Evolutionary conservation across 805 yeast genomes (phyloP), one percentile per base, ranked within the genome.

Genomic region (Starmerella scarabaei): DNA sequence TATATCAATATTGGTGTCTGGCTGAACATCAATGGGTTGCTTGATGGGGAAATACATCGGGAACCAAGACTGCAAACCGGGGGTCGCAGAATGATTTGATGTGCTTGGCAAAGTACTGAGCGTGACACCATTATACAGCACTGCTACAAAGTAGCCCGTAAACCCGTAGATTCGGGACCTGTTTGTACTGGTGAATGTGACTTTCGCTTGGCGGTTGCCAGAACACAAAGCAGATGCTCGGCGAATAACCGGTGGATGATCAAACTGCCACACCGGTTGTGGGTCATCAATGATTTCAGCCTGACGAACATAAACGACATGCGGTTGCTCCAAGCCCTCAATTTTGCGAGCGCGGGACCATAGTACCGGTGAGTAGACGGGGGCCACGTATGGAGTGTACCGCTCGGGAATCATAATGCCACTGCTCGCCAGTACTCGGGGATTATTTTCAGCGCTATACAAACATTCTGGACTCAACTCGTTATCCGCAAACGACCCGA

Each of bases 401-500:
- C 67, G 62, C 38, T 66, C 61, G 11, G 88, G 88, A 28, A 80
- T 77, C 59, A 71, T 75, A 17, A 73, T 58, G 2, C 82, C 79
- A 3, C 41, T 36, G 5, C 53, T 53, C 58, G 72, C 67, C 50
- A 68, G 43, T 49, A 37, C 40, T 12, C 28, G 35, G 12, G 42
- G 37, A 30, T 36, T 70, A 68, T 15, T 66, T 28, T 43, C 47
- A 12, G 42, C 52, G 1, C 67, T 60, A 33, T 62, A 63, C 3
- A 83, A 57, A 42, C 91, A 77, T 56, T 86, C 97, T 0, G 97
- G 96, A 7, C 82, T 69, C 15, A 83, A 65, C 55, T 86, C 96
- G 58, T 86, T 88, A 57, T 93, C 88, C 3, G 94, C 96, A 61
- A 88, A 80, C 14, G 94, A 81, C 5, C 96, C 96, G 21, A 86